A percentile compares a stretch with the other conserved stretches of the same genome.
These are phyloP conservation scores for Alternaria alternata DNA, from an alignment of 2,329 filamentous ascomycete genomes.

Conservation along the genomic window DNA sequence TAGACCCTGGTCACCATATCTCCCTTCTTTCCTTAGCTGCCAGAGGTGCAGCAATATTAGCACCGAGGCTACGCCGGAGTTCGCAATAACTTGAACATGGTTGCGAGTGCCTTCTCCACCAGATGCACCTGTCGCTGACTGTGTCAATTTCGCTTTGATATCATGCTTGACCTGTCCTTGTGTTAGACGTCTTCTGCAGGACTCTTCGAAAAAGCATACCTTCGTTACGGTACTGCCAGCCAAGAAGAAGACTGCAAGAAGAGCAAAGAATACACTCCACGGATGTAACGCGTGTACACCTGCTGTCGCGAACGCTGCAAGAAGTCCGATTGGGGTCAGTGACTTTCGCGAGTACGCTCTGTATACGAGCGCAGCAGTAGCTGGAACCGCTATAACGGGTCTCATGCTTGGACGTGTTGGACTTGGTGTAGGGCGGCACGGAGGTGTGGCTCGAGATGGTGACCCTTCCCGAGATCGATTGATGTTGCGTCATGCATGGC, in stretches of 20 bases:
- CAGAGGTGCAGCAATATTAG: constrained; percentile 63
- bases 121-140: constrained; percentile 74
- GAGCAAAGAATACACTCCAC: constrained; percentile 87
- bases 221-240: constrained; percentile 85
- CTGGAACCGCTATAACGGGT: constrained; percentile 41
- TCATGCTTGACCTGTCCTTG: constrained; percentile 77
- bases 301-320: constrained; percentile 76
- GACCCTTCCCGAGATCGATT: constrained; percentile 2
- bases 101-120: constrained; percentile 85
- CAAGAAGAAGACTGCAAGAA: constrained; percentile 86
- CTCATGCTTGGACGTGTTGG: constrained; percentile 34
- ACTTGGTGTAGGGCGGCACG: constrained; percentile 15
- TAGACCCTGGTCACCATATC: constrained; percentile 31
- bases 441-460: constrained; percentile 19
- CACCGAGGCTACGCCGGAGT: constrained; percentile 80
- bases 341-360: constrained; percentile 60
- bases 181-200: not conserved
- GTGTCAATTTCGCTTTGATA: constrained; percentile 81
- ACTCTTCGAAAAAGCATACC: constrained; percentile 54
- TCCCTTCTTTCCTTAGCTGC: constrained; percentile 51
- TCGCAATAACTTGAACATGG: constrained; percentile 89
- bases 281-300: constrained; percentile 87
- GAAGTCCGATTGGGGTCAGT: constrained; percentile 78
- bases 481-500: constrained; percentile 22
- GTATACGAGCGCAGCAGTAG: constrained; percentile 50